These are phyloP conservation scores for Pseudogymnoascus destructans DNA, from an alignment of 2,329 filamentous ascomycete genomes.

Conservation along the genomic window DNA sequence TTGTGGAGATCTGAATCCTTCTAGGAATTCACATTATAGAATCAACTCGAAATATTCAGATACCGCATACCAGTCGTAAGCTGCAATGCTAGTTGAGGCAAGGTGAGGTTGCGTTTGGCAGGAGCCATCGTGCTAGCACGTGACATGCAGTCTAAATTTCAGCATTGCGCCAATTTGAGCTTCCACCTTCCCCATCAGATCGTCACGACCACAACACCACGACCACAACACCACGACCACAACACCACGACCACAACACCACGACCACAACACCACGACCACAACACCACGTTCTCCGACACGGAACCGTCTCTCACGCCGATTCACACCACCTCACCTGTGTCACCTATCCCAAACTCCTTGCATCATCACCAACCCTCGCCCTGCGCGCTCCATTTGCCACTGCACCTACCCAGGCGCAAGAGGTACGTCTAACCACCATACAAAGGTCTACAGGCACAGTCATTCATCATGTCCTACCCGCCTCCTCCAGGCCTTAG, in stretches of 20 bases:
- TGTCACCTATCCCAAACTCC: not conserved
- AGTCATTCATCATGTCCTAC: conserved; percentile 66
- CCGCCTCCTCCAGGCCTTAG: conserved; percentile 69
- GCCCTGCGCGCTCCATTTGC: not conserved
- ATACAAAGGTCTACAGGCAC: conserved; percentile 21
- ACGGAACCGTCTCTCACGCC: not conserved
- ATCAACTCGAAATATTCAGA: not conserved
- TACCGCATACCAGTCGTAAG: not conserved
- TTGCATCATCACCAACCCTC: not conserved
- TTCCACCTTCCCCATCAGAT: not conserved
- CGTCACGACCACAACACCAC: not conserved
- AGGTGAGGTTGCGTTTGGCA: not conserved
- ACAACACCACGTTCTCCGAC: not conserved
- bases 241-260: too few relatives aligned
- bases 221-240: too few relatives aligned
- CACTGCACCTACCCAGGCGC: conserved; percentile 17
- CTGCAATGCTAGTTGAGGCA: not conserved
- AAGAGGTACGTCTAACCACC: conserved; percentile 28
- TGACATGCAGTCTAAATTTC: not conserved
- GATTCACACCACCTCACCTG: not conserved
- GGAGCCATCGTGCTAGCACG: not conserved
- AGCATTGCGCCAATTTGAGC: not conserved
- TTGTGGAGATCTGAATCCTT: not conserved
- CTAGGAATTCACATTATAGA: not conserved
- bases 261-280: too few relatives aligned